Evolutionary conservation across 2,329 filamentous ascomycete species (phyloP).

Genomic region (Aspergillus sp.): DNA sequence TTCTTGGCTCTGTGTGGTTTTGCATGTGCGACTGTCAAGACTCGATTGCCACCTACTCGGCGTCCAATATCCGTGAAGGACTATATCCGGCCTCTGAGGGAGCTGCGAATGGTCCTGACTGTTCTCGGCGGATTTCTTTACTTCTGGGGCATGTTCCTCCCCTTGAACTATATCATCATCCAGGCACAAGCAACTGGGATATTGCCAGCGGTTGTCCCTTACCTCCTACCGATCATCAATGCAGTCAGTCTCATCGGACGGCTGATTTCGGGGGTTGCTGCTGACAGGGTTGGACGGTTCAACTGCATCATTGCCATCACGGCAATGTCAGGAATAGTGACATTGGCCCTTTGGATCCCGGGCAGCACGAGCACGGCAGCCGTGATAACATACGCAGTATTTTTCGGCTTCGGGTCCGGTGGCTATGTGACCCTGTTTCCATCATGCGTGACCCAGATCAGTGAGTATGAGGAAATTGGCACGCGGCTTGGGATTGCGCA

Average conservation of each 20-base stretch:
- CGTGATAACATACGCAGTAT: not conserved
- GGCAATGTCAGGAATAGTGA: not conserved
- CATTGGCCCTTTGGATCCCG: constrained; percentile 3
- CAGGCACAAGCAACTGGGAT: constrained; percentile 3
- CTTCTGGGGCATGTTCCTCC: constrained; percentile 15
- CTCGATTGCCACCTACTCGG: not conserved
- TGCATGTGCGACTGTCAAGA: not conserved
- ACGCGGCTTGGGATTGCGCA: no score
- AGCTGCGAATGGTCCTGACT: not conserved
- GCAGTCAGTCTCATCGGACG: constrained; percentile 3
- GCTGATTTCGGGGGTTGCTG: not conserved
- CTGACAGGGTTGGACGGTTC: not conserved
- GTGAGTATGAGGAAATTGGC: no score
- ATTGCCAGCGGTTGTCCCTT: not conserved
- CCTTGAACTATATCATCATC: constrained; percentile 10
- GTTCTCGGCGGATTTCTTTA: not conserved
- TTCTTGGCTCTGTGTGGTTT: constrained; percentile 55
- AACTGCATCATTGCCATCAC: not conserved
- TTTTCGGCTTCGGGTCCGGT: constrained; percentile 1
- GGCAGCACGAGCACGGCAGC: not conserved
- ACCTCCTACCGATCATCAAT: constrained; percentile 4
- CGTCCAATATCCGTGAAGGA: not conserved
- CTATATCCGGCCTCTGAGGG: not conserved
- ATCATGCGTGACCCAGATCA: no score
- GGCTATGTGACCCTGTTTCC: no score